Evolutionary conservation across 176 grass and related monocot genomes (phyloP), one percentile per base, ranked within the genome.

Genomic region (Cenchrus purpureus): DNA sequence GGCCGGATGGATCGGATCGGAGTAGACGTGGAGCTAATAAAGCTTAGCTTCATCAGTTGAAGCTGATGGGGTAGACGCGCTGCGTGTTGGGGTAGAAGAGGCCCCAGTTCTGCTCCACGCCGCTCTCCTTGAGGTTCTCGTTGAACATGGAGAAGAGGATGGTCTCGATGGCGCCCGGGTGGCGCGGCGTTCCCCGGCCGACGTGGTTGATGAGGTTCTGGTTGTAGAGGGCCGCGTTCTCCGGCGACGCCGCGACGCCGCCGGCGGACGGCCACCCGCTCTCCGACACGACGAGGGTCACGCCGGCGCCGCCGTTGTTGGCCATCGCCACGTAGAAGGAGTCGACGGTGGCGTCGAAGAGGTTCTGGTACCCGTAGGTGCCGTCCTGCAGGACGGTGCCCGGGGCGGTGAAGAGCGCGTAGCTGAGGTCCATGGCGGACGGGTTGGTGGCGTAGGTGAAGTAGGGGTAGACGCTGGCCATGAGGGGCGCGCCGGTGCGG

Each of bases 61-160:
- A 93, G 32, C 9, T 87, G 46, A 96, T 87, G 28, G 81, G n/a
- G 68, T 95, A 95, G 5, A 88, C 81, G 16, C 74, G 86, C 73
- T 92, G 32, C 83, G 71, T 82, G 43, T 82, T 80, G 1, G 88
- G 71, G 68, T 95, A 88, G 75, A 95, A 95, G 43, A 95, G 80
- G 0, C 94, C 91, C 62, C 85, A 94, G 82, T 90, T 85, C 71
- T 67, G 60, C 80, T 88, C 87, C 0, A 58, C 74, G 2, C 77
- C 74, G 0, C 2, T 6, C 12, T 78, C 19, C 87, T 92, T 92
- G 42, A 19, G 46, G 83, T 97, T 53, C 86, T 97, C 91, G 8
- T 97, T 82, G 79, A 97, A 97, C 89, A 97, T 88, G 48, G 84
- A 88, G 46, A 90, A 97, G 3, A 97, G 71, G 74, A 90, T 90